Evolutionary conservation across 805 yeast species (phyloP), one percentile per base, ranked within the genome.

Genomic region (Wickerhamomyces strasburgensis): DNA sequence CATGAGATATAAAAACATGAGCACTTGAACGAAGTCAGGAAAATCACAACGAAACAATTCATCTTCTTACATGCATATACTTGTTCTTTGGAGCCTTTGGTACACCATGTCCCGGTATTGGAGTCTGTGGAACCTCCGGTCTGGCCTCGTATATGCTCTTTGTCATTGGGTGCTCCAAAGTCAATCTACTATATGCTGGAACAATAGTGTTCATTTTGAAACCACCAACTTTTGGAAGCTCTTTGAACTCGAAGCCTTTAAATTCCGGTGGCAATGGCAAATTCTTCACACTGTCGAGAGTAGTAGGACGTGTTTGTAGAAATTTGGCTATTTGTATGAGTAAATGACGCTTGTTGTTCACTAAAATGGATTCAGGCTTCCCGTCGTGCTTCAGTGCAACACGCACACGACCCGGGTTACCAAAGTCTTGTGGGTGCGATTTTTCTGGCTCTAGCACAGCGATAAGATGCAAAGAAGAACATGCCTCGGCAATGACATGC

Each of bases 381-480:
- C 76, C 78, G 9, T 70, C 61, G 33, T 72, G 71, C 51, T 78
- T 81, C 28, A 86, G 47, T 31, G 78, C 65, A 16, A 88, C 82
- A 48, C 95, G 75, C 25, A 93, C 89, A 52, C 98, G 73, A n/a
- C 98, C 98, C 5, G 97, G 94, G 56, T 90, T 90, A 47, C 98
- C 95, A 73, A 82, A 93, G 62, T 90, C 98, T 60, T 89, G 95
- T 10, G 98, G 98, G 62, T 90, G 98, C 1, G 83, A 61, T 64
- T 88, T 93, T 42, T 83, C 86, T 43, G 90, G 78, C 61, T 85
- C 93, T 40, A 79, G 68, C 29, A 81, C 66, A 27, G 62, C 60
- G 4, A 52, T 44, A 19, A 65, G 40, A 11, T 60, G 58, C 14
- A 68, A 34, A 5, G 47, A 30, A 18, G 61, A 54, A 33, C 73